Evolutionary conservation across 2,329 filamentous ascomycete genomes (phyloP).

Genomic region (Mycosphaerella arachidis): DNA sequence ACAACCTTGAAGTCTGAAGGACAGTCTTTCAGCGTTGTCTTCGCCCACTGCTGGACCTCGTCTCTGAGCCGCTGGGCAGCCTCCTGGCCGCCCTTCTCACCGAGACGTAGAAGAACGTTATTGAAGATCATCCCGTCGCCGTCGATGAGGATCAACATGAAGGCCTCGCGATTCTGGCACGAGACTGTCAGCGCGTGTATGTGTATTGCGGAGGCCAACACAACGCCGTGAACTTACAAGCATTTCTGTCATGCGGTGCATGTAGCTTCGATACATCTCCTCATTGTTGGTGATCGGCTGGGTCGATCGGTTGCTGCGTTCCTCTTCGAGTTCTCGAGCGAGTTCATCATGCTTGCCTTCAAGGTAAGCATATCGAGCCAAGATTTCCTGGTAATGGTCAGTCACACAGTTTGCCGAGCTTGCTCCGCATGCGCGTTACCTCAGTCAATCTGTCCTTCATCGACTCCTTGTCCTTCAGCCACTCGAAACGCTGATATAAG

Average conservation of each 20-base stretch:
- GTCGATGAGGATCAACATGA: constrained; percentile 58
- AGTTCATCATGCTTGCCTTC: constrained; percentile 29
- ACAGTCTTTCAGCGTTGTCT: constrained; percentile 25
- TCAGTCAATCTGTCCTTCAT: constrained; percentile 34
- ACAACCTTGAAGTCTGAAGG: constrained; percentile 45
- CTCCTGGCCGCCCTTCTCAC: constrained; percentile 51
- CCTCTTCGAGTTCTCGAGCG: constrained; percentile 24
- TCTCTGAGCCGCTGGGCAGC: constrained; percentile 52
- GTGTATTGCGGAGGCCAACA: too few species aligned
- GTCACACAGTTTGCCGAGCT: background rate
- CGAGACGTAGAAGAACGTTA: constrained; percentile 25
- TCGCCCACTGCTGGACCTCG: constrained; percentile 42
- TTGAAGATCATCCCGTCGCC: constrained; percentile 54
- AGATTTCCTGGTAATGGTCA: constrained; percentile 33
- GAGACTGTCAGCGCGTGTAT: background rate
- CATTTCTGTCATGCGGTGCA: constrained; percentile 15
- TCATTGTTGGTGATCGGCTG: background rate
- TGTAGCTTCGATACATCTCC: constrained; percentile 1
- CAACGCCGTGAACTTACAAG: constrained; percentile 22
- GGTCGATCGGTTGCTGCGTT: constrained; percentile 17
- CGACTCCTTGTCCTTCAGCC: constrained; percentile 29
- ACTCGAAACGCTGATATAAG: constrained; percentile 32
- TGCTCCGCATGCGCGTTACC: constrained; percentile 7
- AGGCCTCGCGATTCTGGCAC: constrained; percentile 48
- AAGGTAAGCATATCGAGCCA: constrained; percentile 38